A percentile compares a stretch with the other conserved stretches of the same genome.
These are phyloP conservation scores for Rhazya stricta DNA, from an alignment of 257 asterid genomes.

Conservation along the genomic window DNA sequence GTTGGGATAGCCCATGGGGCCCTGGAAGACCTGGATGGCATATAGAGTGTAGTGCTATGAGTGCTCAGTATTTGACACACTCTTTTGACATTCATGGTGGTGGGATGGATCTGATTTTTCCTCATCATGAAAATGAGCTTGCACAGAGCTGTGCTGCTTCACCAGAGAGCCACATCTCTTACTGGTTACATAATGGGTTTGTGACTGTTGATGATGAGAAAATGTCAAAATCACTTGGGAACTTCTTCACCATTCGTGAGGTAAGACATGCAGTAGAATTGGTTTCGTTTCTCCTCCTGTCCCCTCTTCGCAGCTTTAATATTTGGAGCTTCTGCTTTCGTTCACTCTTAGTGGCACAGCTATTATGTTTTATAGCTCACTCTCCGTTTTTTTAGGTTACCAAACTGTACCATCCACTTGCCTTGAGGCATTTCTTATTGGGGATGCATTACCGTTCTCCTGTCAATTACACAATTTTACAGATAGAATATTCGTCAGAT, in stretches of 20 bases:
- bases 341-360: not conserved
- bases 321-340: not conserved
- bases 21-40: slow-evolving; percentile 99
- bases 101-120: slow-evolving; percentile 88
- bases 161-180: slow-evolving; percentile 64
- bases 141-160: slow-evolving; percentile 94
- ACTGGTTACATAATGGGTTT: slow-evolving; percentile 87
- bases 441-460: slow-evolving; percentile 86
- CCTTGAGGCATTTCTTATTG: slow-evolving; percentile 75
- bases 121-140: slow-evolving; percentile 87
- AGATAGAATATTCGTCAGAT: slow-evolving; percentile 72
- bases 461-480: slow-evolving; percentile 65
- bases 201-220: slow-evolving; percentile 73
- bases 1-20: slow-evolving; percentile 96
- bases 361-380: not conserved
- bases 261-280: slow-evolving; percentile 28
- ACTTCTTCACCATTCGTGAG: slow-evolving; percentile 86
- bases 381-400: slow-evolving; percentile 49
- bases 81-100: slow-evolving; percentile 90
- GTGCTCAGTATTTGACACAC: slow-evolving; percentile 74
- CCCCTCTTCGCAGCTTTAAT: not conserved
- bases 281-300: not conserved
- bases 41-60: slow-evolving; percentile 95
- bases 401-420: slow-evolving; percentile 73
- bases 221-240: slow-evolving; percentile 82